phyloP scores from a whole-genome alignment of 768 basidiomycete genomes.

The Infundibulicybe gibba region DNA sequence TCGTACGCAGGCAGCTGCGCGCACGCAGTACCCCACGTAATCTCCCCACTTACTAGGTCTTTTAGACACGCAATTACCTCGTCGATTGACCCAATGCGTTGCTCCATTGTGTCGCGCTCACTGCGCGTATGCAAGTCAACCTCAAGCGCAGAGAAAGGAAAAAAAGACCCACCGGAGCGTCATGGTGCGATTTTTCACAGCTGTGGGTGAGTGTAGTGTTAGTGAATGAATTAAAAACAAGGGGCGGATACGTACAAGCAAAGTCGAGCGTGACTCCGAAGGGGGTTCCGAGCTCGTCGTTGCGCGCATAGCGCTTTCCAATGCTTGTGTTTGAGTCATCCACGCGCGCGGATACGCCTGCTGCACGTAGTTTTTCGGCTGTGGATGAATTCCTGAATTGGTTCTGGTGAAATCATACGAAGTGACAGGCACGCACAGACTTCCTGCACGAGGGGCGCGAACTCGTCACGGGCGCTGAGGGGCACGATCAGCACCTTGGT shows the following conservation, averaged over 20 bases:
- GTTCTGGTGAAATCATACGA: slow-evolving; percentile 3
- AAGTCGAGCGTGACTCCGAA: slow-evolving; percentile 97
- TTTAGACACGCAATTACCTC: slow-evolving; percentile 80
- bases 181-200: slow-evolving; percentile 88
- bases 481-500: slow-evolving; percentile 98
- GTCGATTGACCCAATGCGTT: slow-evolving; percentile 88
- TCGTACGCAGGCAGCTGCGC: slow-evolving; percentile 72
- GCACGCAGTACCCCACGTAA: slow-evolving; percentile 79
- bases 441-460: slow-evolving; percentile 80
- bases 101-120: slow-evolving; percentile 92
- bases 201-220: slow-evolving; percentile 35
- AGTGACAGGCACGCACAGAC: slow-evolving; percentile 66
- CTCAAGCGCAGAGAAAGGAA: background rate
- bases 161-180: slow-evolving; percentile 73
- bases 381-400: slow-evolving; percentile 5
- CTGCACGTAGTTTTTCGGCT: slow-evolving; percentile 86
- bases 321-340: slow-evolving; percentile 96
- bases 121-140: slow-evolving; percentile 31
- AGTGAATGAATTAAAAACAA: background rate
- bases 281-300: slow-evolving; percentile 98
- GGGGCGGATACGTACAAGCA: slow-evolving; percentile 56
- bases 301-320: slow-evolving; percentile 95
- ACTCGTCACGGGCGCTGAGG: slow-evolving; percentile 80
- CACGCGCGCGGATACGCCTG: slow-evolving; percentile 88
- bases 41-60: slow-evolving; percentile 70